Evolutionary conservation across 768 basidiomycete genomes (phyloP), one percentile per base, ranked within the genome.

Genomic region (Mycena vitilis): DNA sequence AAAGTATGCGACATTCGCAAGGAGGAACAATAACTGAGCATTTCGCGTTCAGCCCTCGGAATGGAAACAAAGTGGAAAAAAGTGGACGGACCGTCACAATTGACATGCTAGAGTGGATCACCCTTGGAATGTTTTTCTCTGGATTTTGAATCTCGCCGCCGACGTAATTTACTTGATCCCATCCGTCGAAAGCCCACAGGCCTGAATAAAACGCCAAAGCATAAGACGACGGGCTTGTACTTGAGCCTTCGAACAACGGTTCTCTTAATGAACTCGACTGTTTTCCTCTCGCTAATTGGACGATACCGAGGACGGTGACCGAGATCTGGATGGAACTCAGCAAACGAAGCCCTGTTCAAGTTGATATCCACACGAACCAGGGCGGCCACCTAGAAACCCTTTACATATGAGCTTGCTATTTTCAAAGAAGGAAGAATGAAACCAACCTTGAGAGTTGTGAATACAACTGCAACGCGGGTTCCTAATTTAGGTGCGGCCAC

Each of bases 161-260:
- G 18, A 98, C 94, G 70, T 92, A 97, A 76, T 95, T 96, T 36
- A 88, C 91, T 79, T 94, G 92, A 74, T 96, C 96, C 96, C 96
- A 99, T 0, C 97, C 97, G 78, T 96, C 96, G 71, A 95, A 96
- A 2, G 96, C 96, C 95, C 93, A 98, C 5, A 99, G 81, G 4
- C 95, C 95, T 13, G 95, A 97, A 78, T 98, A 99, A 8, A 98
- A 82, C 0, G 96, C 97, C n/a, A 98, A 83, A 8, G 96, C 94
- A 80, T 95, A 98, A 3, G 89, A 84, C 1, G 94, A 93, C 0
- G 95, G 93, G 69, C 93, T 93, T 20, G 80, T 85, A 63, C 91
- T 93, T 20, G 94, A 91, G 10, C 86, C 89, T 15, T 84, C 80
- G 73, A 97, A 98, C 36, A 92, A 76, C n/a, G 90, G 84, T 53